A percentile compares a stretch with the other conserved stretches of the same genome.
phyloP scores from a whole-genome alignment of 495 filamentous ascomycete genomes.

The Umbilicaria muhlenbergii region DNA sequence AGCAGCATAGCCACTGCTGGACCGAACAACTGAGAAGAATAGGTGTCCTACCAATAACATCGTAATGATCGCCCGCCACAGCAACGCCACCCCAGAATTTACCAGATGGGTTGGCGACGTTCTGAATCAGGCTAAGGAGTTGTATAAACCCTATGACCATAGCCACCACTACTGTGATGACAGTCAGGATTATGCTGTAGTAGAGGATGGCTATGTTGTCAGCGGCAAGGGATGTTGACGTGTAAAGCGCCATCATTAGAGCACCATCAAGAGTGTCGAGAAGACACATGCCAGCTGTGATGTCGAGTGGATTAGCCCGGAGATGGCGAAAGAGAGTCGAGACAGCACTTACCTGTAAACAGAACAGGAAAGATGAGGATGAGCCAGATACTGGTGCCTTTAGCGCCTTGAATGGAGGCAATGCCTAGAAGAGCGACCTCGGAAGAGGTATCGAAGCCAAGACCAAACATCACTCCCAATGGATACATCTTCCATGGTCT shows the following conservation, averaged over 20 bases:
- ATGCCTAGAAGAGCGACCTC: slow-evolving; percentile 90
- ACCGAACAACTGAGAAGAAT: not conserved
- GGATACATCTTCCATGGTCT: slow-evolving; percentile 97
- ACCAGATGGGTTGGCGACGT: slow-evolving; percentile 56
- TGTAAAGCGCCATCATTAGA: slow-evolving; percentile 90
- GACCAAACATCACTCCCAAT: slow-evolving; percentile 74
- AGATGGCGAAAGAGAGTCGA: not conserved
- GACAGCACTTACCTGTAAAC: slow-evolving; percentile 55
- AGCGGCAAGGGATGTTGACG: slow-evolving; percentile 51
- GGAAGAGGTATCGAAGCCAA: slow-evolving; percentile 91
- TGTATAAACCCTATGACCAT: slow-evolving; percentile 77
- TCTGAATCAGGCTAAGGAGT: slow-evolving; percentile 56
- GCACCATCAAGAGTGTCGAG: slow-evolving; percentile 84
- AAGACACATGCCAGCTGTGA: slow-evolving; percentile 70
- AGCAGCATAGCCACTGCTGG: not conserved
- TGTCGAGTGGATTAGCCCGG: not conserved
- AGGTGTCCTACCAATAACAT: slow-evolving; percentile 49
- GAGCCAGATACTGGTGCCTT: slow-evolving; percentile 83
- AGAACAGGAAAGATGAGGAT: slow-evolving; percentile 85
- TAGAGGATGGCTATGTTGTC: slow-evolving; percentile 82
- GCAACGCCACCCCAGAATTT: slow-evolving; percentile 78
- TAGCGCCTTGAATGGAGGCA: slow-evolving; percentile 65
- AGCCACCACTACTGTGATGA: slow-evolving; percentile 76
- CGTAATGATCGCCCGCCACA: slow-evolving; percentile 62
- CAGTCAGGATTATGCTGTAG: slow-evolving; percentile 82